Base-by-base conservation (phyloP, 345 rosid genomes). In the Sisymbrium irio region DNA sequence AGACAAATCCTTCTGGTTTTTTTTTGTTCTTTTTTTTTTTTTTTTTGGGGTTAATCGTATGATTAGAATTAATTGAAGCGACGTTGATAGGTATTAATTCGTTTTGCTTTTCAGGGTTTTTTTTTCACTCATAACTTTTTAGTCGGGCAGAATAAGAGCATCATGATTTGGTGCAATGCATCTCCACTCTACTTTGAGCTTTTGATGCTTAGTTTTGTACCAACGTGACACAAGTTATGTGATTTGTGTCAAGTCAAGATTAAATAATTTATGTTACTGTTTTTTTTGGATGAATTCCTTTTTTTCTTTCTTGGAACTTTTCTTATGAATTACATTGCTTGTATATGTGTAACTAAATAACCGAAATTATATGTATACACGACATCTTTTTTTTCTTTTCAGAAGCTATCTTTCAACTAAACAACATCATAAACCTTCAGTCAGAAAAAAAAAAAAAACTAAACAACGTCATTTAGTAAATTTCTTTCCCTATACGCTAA, bases 141-240 rank as follows among this genome's bases (percentile, higher is more conserved):
- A 6, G 35, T 45, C 57, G 57, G 66, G 35, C 15, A 46, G 59
- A 46, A 46, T 74, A 49, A 37, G 35, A 58, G 53, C 78, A 74
- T 66, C 72, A 58, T n/a, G 60, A 6, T 73, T 57, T 18, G 66
- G 72, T 67, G 36, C 78, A 66, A 57, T 58, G 67, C 53, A 66
- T 74, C 53, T 65, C 15, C 60, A 39, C 44, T 66, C 20, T 74
- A 47, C 37, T 47, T 58, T 37, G 20, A 45, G 41, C 20, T 15
- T 45, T 65, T 74, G 60, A 74, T 74, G 73, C 54, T 74, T 58
- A 39, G 61, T 57, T 49, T 59, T 74, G 73, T 66, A 47, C 53
- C 41, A 42, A 73, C 50, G 18, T 65, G 71, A 63, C 19, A 73
- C 47, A 40, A 32, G 45, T 32, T 25, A 27, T 18, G n/a, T n/a